These are phyloP conservation scores for Pulveroboletus sp. DNA, from an alignment of 768 basidiomycete species.

Conservation along the genomic window DNA sequence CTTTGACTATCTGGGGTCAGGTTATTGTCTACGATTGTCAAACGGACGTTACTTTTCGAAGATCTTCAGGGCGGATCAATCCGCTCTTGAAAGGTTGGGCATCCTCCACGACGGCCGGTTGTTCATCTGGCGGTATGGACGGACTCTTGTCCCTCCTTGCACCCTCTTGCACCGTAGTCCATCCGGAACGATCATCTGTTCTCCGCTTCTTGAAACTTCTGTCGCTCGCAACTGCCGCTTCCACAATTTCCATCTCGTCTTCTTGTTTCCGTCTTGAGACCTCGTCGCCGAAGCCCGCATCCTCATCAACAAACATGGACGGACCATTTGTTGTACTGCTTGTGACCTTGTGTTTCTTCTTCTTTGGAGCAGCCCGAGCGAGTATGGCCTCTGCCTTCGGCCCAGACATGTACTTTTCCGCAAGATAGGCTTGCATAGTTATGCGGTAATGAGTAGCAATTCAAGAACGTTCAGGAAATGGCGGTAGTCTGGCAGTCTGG, in stretches of 20 bases:
- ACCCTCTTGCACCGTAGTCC: constrained; percentile 67
- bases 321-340: constrained; percentile 20
- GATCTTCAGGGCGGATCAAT: constrained; percentile 70
- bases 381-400: constrained; percentile 95
- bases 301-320: constrained; percentile 60
- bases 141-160: constrained; percentile 44
- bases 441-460: too few species aligned
- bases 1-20: constrained; percentile 35
- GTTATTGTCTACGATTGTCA: not conserved
- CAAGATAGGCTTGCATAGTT: constrained; percentile 77
- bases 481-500: not conserved
- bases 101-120: constrained; percentile 57
- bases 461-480: not conserved
- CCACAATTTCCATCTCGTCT: constrained; percentile 49
- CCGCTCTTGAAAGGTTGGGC: constrained; percentile 63
- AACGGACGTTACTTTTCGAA: constrained; percentile 50
- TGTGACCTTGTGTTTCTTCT: constrained; percentile 63
- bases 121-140: constrained; percentile 61
- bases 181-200: constrained; percentile 51
- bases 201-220: constrained; percentile 79
- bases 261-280: constrained; percentile 48
- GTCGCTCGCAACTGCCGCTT: constrained; percentile 72
- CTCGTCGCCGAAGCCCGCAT: constrained; percentile 62
- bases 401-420: constrained; percentile 94
- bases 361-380: constrained; percentile 56